Evolutionary conservation across 208 protist species (phyloP).

Genomic region (Leishmania guyanensis): DNA sequence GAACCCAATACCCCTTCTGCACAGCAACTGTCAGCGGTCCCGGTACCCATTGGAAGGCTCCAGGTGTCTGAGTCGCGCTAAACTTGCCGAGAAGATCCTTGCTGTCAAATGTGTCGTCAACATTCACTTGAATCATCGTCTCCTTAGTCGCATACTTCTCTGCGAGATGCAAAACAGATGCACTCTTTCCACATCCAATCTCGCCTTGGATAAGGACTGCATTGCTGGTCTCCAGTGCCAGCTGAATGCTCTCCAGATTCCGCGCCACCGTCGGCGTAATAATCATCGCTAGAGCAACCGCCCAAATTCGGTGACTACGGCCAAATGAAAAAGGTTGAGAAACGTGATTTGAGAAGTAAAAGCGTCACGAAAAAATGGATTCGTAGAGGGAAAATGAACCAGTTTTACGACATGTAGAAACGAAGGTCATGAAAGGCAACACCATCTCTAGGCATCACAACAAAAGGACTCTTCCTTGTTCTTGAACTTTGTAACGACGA

Average conservation of each 20-base stretch:
- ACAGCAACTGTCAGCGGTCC: conserved; percentile 97
- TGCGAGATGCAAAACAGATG: conserved; percentile 64
- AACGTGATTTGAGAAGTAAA: not conserved
- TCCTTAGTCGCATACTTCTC: conserved; percentile 58
- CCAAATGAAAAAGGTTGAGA: not conserved
- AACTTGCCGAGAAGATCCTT: conserved; percentile 99
- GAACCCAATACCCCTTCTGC: conserved; percentile 96
- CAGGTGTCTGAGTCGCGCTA: conserved; percentile 97
- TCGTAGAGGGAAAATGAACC: not conserved
- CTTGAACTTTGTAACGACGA: not conserved
- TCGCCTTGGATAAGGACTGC: conserved; percentile 87
- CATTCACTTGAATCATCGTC: conserved; percentile 87
- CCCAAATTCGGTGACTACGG: not conserved
- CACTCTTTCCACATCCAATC: conserved; percentile 87
- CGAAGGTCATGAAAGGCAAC: not conserved
- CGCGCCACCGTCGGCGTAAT: conserved; percentile 63
- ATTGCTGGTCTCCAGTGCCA: conserved; percentile 63
- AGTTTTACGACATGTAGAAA: not conserved
- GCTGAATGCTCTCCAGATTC: conserved; percentile 72
- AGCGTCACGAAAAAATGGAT: not conserved
- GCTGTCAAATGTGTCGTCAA: conserved; percentile 98
- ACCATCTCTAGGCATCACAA: not conserved
- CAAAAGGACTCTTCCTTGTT: not conserved
- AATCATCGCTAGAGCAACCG: conserved; percentile 37
- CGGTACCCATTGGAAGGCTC: conserved; percentile 98